phyloP scores from a whole-genome alignment of 2,329 filamentous ascomycete genomes.

The Calonectria crousiana region DNA sequence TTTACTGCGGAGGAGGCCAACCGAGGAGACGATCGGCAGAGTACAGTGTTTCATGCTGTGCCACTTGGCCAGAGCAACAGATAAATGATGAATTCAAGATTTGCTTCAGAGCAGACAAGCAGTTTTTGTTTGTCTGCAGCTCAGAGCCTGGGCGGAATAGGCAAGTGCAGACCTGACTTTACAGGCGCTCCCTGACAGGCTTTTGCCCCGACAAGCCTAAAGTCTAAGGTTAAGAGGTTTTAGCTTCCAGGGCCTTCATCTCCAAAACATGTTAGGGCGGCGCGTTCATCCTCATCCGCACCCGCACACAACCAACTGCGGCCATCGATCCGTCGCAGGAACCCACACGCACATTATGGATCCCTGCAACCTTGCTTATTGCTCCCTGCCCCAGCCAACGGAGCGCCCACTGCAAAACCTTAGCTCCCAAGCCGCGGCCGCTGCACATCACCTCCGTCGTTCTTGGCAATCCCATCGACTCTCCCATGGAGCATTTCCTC shows the following conservation, averaged over 20 bases:
- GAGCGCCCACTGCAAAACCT: constrained; percentile 3
- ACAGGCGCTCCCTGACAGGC: constrained; percentile 11
- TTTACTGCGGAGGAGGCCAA: neutral
- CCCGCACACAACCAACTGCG: constrained; percentile 12
- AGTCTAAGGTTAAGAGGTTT: constrained; percentile 19
- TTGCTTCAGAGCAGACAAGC: neutral
- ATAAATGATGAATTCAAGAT: neutral
- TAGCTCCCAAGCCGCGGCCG: constrained; percentile 5
- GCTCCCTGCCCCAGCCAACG: neutral
- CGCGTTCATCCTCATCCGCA: neutral
- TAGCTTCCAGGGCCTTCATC: constrained; percentile 15
- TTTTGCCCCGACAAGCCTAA: constrained; percentile 12
- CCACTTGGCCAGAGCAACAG: neutral
- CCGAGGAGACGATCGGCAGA: constrained; percentile 6
- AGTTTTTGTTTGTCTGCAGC: neutral
- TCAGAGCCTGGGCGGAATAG: neutral
- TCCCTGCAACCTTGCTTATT: constrained; percentile 11
- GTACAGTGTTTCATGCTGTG: neutral
- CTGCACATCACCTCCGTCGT: constrained; percentile 21
- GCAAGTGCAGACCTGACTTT: constrained; percentile 6
- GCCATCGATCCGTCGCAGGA: neutral
- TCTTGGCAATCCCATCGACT: constrained; percentile 21
- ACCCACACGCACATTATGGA: constrained; percentile 11
- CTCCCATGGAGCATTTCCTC: constrained; percentile 4
- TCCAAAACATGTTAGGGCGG: constrained; percentile 14